Base-by-base conservation (phyloP, 768 basidiomycete genomes). In the Leccinellum albellum region DNA sequence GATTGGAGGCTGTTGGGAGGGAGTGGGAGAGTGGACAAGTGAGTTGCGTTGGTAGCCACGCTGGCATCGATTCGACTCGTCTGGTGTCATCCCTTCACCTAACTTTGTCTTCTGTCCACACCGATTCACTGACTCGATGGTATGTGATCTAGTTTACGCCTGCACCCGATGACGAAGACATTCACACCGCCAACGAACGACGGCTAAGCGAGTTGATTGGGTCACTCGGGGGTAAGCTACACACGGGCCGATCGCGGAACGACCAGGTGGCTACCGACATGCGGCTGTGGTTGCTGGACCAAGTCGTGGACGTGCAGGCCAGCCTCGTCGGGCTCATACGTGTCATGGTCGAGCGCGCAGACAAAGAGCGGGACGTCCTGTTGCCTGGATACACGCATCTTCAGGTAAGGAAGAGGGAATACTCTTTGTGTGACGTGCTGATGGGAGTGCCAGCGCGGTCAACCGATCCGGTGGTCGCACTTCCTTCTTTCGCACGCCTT, bases 241-340 rank as follows among this genome's bases (percentile, higher is more conserved):
- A 99, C 70, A 99, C 97, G 0, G 97, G 97, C 28, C 85, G 97
- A 58, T 96, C 94, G 51, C 83, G 97, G 53, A 99, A 99, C 72
- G 97, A 99, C 70, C 97, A 99, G 71, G 96, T 98, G 59, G 94
- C 96, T 4, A 99, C 97, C 1, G 97, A 99, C 70, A 91, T 98
- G 89, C 87, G 97, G 29, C 74, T 99, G 13, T 99, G 97, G 97
- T 81, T 99, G 20, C 78, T 97, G 21, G 84, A 88, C 46, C 83
- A 96, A 67, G 86, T 89, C 20, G 70, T 74, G 33, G 81, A 82
- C 37, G 79, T 95, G 50, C 84, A 89, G 68, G 65, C 75, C 45
- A 78, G 85, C 56, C 77, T 98, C 51, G 86, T 86, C 68, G 88
- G 79, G 4, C 80, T 98, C 20, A 81, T 99, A 53, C 83, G 82